Conservation (phyloP, 139 green algal genomes). For the Closterium sp. region DNA sequence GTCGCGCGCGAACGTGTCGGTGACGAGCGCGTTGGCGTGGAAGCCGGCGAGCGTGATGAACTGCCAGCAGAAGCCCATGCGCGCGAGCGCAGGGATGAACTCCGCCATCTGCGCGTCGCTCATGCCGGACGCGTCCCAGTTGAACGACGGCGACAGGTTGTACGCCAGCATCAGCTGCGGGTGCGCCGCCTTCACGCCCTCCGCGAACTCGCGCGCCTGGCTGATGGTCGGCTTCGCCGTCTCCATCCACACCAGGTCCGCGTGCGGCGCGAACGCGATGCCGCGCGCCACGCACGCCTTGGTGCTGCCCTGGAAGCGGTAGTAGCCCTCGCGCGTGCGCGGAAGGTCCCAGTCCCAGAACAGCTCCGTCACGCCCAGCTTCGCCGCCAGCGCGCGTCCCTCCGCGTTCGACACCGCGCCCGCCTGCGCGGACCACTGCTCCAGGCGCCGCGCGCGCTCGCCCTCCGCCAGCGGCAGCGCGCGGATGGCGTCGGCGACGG, state of each 20-base stretch:
- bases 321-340: constrained; percentile 83
- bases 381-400: constrained; percentile 15
- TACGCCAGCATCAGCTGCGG: constrained; percentile 86
- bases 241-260: constrained; percentile 88
- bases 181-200: constrained; percentile 77
- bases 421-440: constrained; percentile 28
- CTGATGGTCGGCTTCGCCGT: constrained; percentile 76
- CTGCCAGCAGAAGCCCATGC: constrained; percentile 72
- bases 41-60: constrained; percentile 81
- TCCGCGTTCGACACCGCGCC: constrained; percentile 17
- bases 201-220: constrained; percentile 66
- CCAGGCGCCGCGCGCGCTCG: constrained; percentile 16
- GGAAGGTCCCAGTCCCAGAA: constrained; percentile 47
- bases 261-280: constrained; percentile 79
- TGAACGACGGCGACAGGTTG: too few species aligned
- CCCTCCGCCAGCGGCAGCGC: constrained; percentile 18
- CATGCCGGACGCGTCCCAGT: constrained; percentile 71
- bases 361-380: constrained; percentile 24
- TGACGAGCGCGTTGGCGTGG: too few species aligned
- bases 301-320: too few species aligned
- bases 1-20: constrained; percentile 37
- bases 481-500: constrained; percentile 39
- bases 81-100: constrained; percentile 75
- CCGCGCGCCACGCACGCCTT: constrained; percentile 76
- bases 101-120: constrained; percentile 67